Evolutionary conservation across 768 basidiomycete genomes (phyloP).

Genomic region (Lentinula guzmanii): DNA sequence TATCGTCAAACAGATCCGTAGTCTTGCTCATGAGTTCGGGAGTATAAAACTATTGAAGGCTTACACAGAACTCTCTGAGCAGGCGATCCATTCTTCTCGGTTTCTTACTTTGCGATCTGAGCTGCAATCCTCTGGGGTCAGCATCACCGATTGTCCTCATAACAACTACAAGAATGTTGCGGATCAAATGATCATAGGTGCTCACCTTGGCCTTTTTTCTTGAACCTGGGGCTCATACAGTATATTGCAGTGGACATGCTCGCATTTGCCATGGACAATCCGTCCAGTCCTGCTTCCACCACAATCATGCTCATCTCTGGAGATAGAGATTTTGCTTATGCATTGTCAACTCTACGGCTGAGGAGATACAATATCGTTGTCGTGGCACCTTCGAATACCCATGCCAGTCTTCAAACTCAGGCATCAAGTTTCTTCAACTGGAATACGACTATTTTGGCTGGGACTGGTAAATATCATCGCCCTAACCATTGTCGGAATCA

Average conservation of each 20-base stretch:
- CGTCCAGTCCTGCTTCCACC: conserved; percentile 37
- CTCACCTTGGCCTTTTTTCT: background rate
- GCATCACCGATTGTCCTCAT: conserved; percentile 35
- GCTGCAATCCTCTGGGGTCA: conserved; percentile 11
- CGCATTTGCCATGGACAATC: conserved; percentile 51
- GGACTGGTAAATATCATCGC: background rate
- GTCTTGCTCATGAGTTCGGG: conserved; percentile 20
- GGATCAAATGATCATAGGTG: conserved; percentile 48
- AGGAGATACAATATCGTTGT: conserved; percentile 49
- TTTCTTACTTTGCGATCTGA: background rate
- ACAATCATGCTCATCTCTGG: conserved; percentile 62
- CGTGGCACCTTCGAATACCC: conserved; percentile 26
- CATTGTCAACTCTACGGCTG: conserved; percentile 49
- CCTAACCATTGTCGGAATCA: background rate
- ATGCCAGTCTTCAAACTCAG: background rate
- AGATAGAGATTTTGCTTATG: conserved; percentile 63
- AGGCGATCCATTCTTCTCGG: background rate
- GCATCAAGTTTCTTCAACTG: conserved; percentile 41
- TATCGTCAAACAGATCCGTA: conserved; percentile 21
- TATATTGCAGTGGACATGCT: conserved; percentile 12
- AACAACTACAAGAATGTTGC: conserved; percentile 32
- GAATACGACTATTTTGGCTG: conserved; percentile 31
- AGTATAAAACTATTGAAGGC: conserved; percentile 25
- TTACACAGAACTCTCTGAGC: conserved; percentile 23
- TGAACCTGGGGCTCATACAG: background rate